Base-by-base conservation (phyloP, 768 basidiomycete species). In the Mycena sanguinolenta region DNA sequence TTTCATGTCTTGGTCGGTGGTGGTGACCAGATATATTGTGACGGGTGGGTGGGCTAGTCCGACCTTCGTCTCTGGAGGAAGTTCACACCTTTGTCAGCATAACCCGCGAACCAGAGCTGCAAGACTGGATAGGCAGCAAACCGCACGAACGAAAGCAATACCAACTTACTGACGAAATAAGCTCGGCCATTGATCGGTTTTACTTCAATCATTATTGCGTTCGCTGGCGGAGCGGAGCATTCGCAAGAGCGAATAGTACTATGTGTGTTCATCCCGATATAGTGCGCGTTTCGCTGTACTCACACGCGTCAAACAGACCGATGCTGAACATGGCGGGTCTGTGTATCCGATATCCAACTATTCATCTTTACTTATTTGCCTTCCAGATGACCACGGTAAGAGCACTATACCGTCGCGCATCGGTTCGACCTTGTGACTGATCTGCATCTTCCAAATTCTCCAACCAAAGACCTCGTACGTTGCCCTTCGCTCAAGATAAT, bases 1-100 rank as follows among this genome's bases (percentile, higher is more conserved):
- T 96, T 96, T 77, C 97, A 99, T 76, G 89, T 85, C n/a, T 85
- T 99, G 39, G 91, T 98, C 8, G 97, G 97, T 21, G 97, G 97
- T 23, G 96, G 96, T 14, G 96, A 97, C 78, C 96, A 97, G 78
- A 84, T 98, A 21, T 98, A 96, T 75, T 95, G 94, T 71, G 95
- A 96, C 73, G 83, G 85, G 92, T 92, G 74, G 52, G 90, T 92
- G 74, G 52, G 90, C 76, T 28, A 21, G 63, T 49, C 28, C 23
- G 34, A 42, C 69, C 62, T 66, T 32, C 17, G 21, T 46, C n/a
- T 59, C 17, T 46, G 28, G 63, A 17, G 36, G 42, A 44, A 62
- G 71, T 75, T 21, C 12, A 58, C 46, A 13, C 52, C 34, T 38
- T 65, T 57, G 39, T 21, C 75, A 93, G 92, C 39, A 78, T 99